These are phyloP conservation scores for Plicaturopsis crispa DNA, from an alignment of 768 basidiomycete genomes.

Conservation along the genomic window DNA sequence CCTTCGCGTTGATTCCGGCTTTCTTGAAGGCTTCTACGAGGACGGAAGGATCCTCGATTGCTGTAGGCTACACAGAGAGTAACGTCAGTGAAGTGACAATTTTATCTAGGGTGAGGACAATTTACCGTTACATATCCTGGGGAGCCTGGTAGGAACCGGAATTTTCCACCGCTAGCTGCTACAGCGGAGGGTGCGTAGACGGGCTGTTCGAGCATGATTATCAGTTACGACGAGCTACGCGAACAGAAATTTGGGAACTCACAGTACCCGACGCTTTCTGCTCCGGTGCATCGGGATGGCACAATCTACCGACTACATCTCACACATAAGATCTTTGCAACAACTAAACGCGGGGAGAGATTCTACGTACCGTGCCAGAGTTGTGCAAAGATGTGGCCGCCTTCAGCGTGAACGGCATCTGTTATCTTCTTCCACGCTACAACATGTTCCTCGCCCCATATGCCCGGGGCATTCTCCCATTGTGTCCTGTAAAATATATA, in stretches of 20 bases:
- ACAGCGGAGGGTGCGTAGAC: constrained; percentile 40
- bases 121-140: constrained; percentile 34
- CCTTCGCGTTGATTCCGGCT: constrained; percentile 39
- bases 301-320: constrained; percentile 24
- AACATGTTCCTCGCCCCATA: constrained; percentile 38
- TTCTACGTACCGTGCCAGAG: constrained; percentile 29
- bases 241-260: not conserved
- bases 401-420: constrained; percentile 38
- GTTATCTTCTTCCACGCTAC: constrained; percentile 38
- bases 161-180: constrained; percentile 31
- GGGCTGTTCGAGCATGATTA: constrained; percentile 18
- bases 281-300: constrained; percentile 30
- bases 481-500: constrained; percentile 25
- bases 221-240: not conserved
- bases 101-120: not conserved
- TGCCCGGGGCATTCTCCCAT: constrained; percentile 37
- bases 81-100: not conserved
- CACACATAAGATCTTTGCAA: not conserved
- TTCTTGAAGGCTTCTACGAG: constrained; percentile 31
- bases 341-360: not conserved
- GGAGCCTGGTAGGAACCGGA: constrained; percentile 27
- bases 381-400: constrained; percentile 29
- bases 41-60: constrained; percentile 31
- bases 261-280: constrained; percentile 29
- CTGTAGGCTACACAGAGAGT: constrained; percentile 33